These are phyloP conservation scores for Ceratobasidium sp. DNA, from an alignment of 1,284 basidiomycete species.

Conservation along the genomic window DNA sequence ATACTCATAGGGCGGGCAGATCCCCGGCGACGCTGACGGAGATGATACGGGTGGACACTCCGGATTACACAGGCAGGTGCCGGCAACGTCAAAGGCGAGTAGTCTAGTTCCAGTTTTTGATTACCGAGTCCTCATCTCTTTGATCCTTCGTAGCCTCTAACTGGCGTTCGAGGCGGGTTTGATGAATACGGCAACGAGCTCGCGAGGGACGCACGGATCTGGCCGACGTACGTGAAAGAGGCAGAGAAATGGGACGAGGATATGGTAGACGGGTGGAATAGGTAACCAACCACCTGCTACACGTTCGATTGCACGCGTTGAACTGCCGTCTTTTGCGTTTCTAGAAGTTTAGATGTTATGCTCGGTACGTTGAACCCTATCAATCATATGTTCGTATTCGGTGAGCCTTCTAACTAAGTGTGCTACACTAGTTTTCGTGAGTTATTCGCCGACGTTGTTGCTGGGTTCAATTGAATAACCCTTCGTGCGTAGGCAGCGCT, in stretches of 20 bases:
- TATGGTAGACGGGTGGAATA: constrained; percentile 43
- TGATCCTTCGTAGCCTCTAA: not conserved
- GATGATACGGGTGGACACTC: no score
- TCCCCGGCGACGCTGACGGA: constrained; percentile 3
- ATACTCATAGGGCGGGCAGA: not conserved
- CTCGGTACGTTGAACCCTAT: not conserved
- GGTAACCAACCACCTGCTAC: not conserved
- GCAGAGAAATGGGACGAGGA: constrained; percentile 39
- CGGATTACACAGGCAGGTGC: not conserved
- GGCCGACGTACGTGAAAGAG: constrained; percentile 39
- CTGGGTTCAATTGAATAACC: not conserved
- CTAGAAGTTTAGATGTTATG: not conserved
- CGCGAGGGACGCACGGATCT: constrained; percentile 28
- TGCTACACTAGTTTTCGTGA: constrained; percentile 24
- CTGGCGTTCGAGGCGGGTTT: constrained; percentile 6
- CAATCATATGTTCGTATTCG: no score
- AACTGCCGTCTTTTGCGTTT: constrained; percentile 20
- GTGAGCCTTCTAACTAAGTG: not conserved
- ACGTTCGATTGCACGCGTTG: not conserved
- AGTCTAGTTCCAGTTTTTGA: not conserved
- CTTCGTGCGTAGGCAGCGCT: constrained; percentile 10
- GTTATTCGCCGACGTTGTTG: not conserved
- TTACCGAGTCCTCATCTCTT: constrained; percentile 2
- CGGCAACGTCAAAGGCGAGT: not conserved
- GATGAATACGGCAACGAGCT: constrained; percentile 36